Evolutionary conservation across 768 basidiomycete genomes (phyloP), one percentile per base, ranked within the genome.

Genomic region (Peribolospora baueri): DNA sequence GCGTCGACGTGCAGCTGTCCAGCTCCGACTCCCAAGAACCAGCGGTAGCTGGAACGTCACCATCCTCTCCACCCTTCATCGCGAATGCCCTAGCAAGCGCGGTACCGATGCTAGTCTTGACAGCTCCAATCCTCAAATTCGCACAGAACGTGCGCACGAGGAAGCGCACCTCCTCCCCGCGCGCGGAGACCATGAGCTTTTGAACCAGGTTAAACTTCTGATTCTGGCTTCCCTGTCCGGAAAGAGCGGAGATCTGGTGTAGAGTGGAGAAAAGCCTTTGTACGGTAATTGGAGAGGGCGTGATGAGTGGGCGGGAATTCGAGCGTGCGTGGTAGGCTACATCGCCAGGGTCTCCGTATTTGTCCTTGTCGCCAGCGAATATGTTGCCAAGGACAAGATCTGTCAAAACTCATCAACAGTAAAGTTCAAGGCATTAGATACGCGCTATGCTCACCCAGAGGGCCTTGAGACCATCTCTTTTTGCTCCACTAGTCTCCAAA

Each of bases 121-220:
- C 84, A 3, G 87, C 88, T 1, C 88, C 88, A 11, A 91, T 87
- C 49, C 84, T 77, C 48, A 86, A 70, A 65, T 85, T 80, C 63
- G 76, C 75, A 39, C 73, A 76, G 38, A 88, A 70, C 3, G 76
- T 83, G 45, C 83, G 74, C 40, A 81, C 79, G 46, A 91, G 71
- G 62, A 78, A 93, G 39, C 86, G 75, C n/a, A 76, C 73, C 68
- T 93, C 85, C 67, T 91, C 88, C 36, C 86, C 88, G 56, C 73
- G 76, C 0, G 87, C 81, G 7, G 83, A 74, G 5, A 91, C 75
- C n/a, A 91, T 74, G 36, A 91, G 71, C 62, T 75, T 80, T 64
- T 86, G 79, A 2, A 87, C 80, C 13, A 84, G 71, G 45, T 76
- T 76, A 51, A 82, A 81, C 65, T 85, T 88, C 57, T 76, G 72